phyloP scores from a whole-genome alignment of 768 basidiomycete species.

The Rhizopogon vinicolor region DNA sequence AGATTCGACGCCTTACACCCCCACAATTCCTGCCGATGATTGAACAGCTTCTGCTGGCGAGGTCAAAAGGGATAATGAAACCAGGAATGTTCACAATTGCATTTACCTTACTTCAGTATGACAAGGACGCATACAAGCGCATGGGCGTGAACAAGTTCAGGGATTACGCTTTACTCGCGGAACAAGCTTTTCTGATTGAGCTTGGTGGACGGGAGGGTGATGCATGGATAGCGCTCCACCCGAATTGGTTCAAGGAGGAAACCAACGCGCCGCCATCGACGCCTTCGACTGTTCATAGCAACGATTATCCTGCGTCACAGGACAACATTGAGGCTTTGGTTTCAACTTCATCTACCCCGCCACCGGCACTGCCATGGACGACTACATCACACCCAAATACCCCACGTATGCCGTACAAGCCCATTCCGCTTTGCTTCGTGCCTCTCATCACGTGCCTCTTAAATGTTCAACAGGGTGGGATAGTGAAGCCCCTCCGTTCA shows the following conservation, averaged over 20 bases:
- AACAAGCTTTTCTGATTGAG: slow-evolving; percentile 20
- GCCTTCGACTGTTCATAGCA: slow-evolving; percentile 5
- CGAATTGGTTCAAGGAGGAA: background rate
- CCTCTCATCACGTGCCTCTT: slow-evolving; percentile 31
- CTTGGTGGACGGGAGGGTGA: slow-evolving; percentile 18
- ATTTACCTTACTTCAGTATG: slow-evolving; percentile 23
- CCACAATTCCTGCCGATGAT: slow-evolving; percentile 27
- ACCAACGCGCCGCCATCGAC: background rate
- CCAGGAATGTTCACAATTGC: slow-evolving; percentile 38
- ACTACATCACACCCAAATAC: background rate
- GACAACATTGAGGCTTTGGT: too few relatives aligned
- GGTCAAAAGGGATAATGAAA: slow-evolving; percentile 24
- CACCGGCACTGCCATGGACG: too few relatives aligned
- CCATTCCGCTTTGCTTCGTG: slow-evolving; percentile 14
- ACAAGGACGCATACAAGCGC: slow-evolving; percentile 22
- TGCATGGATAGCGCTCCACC: slow-evolving; percentile 17
- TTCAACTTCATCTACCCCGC: background rate
- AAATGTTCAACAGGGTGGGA: slow-evolving; percentile 27
- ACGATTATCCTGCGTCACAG: background rate
- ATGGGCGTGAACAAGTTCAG: slow-evolving; percentile 22
- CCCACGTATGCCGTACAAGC: background rate
- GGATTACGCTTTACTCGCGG: slow-evolving; percentile 22
- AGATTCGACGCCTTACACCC: slow-evolving; percentile 11
- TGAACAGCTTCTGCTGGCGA: slow-evolving; percentile 16
- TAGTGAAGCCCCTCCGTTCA: slow-evolving; percentile 31